Percentiles rank a stretch among this genome's conserved stretches.
Conservation (phyloP, 768 basidiomycete species). For the Coprinellus micaceus region DNA sequence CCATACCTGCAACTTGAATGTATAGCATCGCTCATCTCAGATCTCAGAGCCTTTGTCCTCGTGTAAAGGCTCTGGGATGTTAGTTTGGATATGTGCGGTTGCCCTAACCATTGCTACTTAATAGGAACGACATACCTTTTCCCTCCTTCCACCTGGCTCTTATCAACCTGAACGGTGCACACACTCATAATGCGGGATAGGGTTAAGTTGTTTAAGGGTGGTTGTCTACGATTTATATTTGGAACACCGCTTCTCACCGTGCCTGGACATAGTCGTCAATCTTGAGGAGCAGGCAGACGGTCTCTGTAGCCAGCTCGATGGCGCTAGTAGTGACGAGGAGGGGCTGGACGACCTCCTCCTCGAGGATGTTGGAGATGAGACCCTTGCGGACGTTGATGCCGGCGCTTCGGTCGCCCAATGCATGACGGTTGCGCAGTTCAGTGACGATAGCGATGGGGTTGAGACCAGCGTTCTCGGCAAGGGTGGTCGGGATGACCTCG, state of each 20-base stretch:
- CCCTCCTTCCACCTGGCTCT: background rate
- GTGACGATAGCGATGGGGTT: conserved; percentile 99
- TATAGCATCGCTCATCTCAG: background rate
- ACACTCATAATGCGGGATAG: too few species aligned
- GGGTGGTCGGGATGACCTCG: conserved; percentile 94
- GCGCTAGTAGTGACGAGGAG: conserved; percentile 93
- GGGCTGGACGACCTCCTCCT: conserved; percentile 97
- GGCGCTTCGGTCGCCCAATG: conserved; percentile 88
- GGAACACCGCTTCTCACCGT: too few species aligned
- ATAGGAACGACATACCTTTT: background rate
- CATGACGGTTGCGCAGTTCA: conserved; percentile 94
- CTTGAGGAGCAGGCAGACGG: conserved; percentile 92
- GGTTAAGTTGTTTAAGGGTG: too few species aligned
- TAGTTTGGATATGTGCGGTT: background rate
- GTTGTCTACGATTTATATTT: too few species aligned
- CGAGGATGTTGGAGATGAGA: conserved; percentile 93
- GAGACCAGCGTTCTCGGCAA: conserved; percentile 97
- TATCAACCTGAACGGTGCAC: too few species aligned
- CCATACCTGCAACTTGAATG: conserved; percentile 7
- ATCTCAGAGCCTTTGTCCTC: too few species aligned
- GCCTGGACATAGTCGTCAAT: conserved; percentile 92
- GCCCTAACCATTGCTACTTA: background rate
- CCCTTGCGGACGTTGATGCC: conserved; percentile 99
- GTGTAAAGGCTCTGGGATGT: background rate
- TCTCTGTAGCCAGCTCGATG: conserved; percentile 92